Evolutionary conservation across 1,284 basidiomycete genomes (phyloP), one percentile per base, ranked within the genome.

Genomic region (Pseudomicrostroma phylloplanum): DNA sequence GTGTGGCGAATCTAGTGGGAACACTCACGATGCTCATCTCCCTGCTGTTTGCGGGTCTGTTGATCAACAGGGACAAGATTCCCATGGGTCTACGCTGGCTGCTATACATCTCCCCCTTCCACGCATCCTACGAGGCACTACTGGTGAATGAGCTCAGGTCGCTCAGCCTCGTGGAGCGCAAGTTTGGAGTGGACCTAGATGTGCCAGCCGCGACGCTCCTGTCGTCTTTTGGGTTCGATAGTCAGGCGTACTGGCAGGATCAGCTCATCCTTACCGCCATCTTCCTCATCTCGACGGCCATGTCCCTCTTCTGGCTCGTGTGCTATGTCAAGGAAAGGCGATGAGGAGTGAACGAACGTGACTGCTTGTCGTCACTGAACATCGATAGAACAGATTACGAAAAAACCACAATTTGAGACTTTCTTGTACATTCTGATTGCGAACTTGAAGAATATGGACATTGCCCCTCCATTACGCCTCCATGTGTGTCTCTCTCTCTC

Each of bases 91-190:
- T 94, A 56, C 86, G 85, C 62, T 96, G 91, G 90, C 82, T 97
- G 67, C 89, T 91, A 76, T 91, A 89, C 0, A 77, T 91, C 13
- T 94, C 91, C 2, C 97, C 97, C 84, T 97, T 96, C 87, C 94
- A 97, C 81, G 93, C 94, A n/a, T 94, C 90, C 0, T 97, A 92
- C 76, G 94, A 98, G 81, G 92, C 90, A 0, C 84, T 98, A 30
- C 87, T 92, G 25, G 92, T 97, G 63, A 97, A 97, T 79, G 93
- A 98, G 51, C 82, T 98, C 58, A 84, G 92, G 55, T 96, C 93
- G 80, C 82, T 97, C n/a, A 89, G 91, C 73, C 82, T 97, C 57
- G 91, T 90, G 76, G 90, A 97, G 58, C 70, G 70, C 63, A 71
- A 71, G 62, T 74, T 67, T 53, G 72, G 72, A 3, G 65, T 74